Base-by-base conservation (phyloP, 345 rosid genomes). In the Punica granatum region DNA sequence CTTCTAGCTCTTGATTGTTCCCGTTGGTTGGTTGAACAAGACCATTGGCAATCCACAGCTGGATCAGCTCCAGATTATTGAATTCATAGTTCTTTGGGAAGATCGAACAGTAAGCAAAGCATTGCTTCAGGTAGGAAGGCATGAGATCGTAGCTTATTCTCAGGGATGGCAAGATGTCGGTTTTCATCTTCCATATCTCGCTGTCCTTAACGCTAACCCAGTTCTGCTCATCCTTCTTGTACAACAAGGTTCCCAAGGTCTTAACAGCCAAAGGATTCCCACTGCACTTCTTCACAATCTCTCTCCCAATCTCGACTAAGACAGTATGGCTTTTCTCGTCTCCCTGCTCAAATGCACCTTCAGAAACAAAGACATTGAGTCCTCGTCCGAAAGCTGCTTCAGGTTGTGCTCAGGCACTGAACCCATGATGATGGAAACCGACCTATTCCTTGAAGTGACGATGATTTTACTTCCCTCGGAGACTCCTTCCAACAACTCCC, bases 101-200 rank as follows among this genome's bases (percentile, higher is more conserved):
- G 54, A 79, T 70, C 3, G 77, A 68, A 64, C 85, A 79, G 23
- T 72, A 72, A 23, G 82, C 81, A 42, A 79, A 79, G 64, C 83
- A 79, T 60, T 69, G 74, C 63, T 79, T 82, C 65, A 82, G 73
- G 44, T 70, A 43, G 19, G 77, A 35, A 10, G 83, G 85, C 34
- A 82, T 79, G 43, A 74, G 49, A 48, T 74, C 73, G 1, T 72
- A 82, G 64, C 81, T 82, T 33, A 76, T 67, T 61, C 71, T 70
- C 15, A 79, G 73, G 9, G 67, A 70, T 0, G 71, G 53, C 26
- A 76, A 61, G 10, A 81, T 73, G 3, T 14, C 65, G 21, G 56
- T 70, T 12, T 61, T 34, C n/a, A 65, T 23, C 26, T 74, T 23
- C 79, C 79, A 83, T 0, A 74, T 66, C 49, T 78, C 74, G 42